Evolutionary conservation across 352 stramenopile species (phyloP).

Genomic region (Phytophthora sp.): DNA sequence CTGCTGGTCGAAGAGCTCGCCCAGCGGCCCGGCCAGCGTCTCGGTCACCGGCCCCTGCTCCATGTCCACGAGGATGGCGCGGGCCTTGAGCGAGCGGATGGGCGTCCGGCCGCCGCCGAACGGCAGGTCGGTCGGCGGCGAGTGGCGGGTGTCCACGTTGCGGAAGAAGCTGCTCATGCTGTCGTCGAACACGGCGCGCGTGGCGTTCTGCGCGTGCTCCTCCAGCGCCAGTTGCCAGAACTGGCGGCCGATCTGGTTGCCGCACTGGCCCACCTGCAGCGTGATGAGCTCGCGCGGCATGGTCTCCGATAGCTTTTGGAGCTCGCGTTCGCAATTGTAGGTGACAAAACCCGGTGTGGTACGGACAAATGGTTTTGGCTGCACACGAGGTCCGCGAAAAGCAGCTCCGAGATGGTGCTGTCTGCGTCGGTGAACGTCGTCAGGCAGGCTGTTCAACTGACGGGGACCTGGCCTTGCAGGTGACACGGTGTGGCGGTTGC

Average conservation of each 20-base stretch:
- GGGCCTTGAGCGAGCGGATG: conserved; percentile 72
- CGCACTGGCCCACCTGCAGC: conserved; percentile 94
- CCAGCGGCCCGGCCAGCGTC: conserved; percentile 79
- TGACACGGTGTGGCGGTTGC: no score
- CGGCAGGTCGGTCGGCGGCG: conserved; percentile 57
- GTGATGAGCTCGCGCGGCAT: conserved; percentile 91
- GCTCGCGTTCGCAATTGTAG: not conserved
- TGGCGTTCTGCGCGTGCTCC: conserved; percentile 86
- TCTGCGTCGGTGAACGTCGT: no score
- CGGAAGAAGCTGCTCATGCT: conserved; percentile 94
- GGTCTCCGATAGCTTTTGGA: not conserved
- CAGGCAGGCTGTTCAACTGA: no score
- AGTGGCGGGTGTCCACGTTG: conserved; percentile 82
- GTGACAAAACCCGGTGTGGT: not conserved
- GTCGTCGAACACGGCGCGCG: conserved; percentile 79
- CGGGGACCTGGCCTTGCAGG: no score
- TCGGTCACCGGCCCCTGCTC: conserved; percentile 90
- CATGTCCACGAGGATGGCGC: conserved; percentile 94
- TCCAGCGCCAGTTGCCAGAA: conserved; percentile 93
- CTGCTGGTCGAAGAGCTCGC: conserved; percentile 89
- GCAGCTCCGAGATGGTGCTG: no score
- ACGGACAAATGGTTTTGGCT: no score
- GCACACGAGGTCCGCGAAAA: no score
- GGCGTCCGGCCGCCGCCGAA: conserved; percentile 41
- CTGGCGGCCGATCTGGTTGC: conserved; percentile 93